Evolutionary conservation across 1,284 basidiomycete genomes (phyloP).

Genomic region (Pholiota adiposa): DNA sequence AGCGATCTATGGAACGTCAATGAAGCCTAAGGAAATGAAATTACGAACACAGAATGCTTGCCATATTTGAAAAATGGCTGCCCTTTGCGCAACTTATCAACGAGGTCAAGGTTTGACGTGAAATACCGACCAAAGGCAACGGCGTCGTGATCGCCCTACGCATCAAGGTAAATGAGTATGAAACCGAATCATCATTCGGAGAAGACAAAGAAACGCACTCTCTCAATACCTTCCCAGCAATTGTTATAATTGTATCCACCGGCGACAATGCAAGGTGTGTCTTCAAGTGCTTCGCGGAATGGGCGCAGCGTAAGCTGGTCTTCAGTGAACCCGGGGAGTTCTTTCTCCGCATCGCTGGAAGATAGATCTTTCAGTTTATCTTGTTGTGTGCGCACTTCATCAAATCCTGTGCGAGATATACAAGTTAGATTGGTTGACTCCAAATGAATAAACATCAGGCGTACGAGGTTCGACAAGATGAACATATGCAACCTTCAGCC

Average conservation of each 20-base stretch:
- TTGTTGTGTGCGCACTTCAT: constrained; percentile 18
- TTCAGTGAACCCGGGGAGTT: constrained; percentile 9
- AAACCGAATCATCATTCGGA: background rate
- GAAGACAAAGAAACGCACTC: constrained; percentile 2
- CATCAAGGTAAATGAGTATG: background rate
- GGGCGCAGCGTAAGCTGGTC: constrained; percentile 19
- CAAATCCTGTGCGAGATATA: constrained; percentile 12
- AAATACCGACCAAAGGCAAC: constrained; percentile 23
- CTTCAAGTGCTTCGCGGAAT: constrained; percentile 16
- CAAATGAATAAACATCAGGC: background rate
- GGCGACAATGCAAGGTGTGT: constrained; percentile 19
- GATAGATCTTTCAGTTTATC: constrained; percentile 16
- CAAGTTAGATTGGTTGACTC: background rate
- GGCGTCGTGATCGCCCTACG: constrained; percentile 21
- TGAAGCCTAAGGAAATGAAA: background rate
- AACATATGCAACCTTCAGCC: constrained; percentile 18
- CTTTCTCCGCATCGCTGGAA: background rate
- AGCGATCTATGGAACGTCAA: constrained; percentile 11
- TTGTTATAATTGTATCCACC: constrained; percentile 22
- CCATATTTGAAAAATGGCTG: constrained; percentile 16
- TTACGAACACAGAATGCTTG: background rate
- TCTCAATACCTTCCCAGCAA: constrained; percentile 22
- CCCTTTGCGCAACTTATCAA: constrained; percentile 12
- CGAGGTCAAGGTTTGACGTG: constrained; percentile 17
- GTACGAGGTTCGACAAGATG: constrained; percentile 24